These are phyloP conservation scores for Quercus aquifolioides DNA, from an alignment of 306 rosid species.

Conservation along the genomic window DNA sequence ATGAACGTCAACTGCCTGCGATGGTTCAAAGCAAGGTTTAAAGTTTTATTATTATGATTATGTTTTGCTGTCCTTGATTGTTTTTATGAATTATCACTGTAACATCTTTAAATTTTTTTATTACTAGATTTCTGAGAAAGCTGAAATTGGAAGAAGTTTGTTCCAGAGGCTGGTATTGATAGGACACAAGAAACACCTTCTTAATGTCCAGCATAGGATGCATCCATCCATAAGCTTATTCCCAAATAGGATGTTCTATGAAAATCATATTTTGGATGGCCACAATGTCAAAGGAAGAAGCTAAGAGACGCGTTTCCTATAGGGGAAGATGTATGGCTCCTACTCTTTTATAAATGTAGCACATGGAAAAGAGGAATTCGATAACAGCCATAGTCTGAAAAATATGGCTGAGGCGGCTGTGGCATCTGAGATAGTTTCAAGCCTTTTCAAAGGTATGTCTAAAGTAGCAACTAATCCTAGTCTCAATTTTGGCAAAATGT, in stretches of 20 bases:
- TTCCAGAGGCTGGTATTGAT: slow-evolving; percentile 51
- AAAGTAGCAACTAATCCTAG: no score
- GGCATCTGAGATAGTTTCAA: slow-evolving; percentile 27
- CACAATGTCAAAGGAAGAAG: slow-evolving; percentile 17
- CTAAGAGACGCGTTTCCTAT: slow-evolving; percentile 27
- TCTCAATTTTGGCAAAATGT: no score
- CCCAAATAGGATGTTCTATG: no score
- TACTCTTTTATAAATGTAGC: slow-evolving; percentile 41
- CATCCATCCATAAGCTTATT: no score
- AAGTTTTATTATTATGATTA: neutral
- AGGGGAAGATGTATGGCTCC: slow-evolving; percentile 30
- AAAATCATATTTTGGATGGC: slow-evolving; percentile 31
- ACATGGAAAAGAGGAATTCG: slow-evolving; percentile 31
- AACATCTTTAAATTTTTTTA: neutral
- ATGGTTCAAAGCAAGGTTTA: slow-evolving; percentile 58
- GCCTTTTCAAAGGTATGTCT: no score
- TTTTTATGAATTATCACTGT: no score
- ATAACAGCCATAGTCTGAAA: slow-evolving; percentile 25
- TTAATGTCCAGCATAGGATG: no score
- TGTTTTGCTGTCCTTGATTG: neutral
- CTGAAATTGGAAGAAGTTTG: slow-evolving; percentile 72
- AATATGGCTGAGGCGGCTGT: slow-evolving; percentile 44
- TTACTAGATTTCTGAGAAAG: slow-evolving; percentile 45
- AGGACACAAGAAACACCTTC: no score
- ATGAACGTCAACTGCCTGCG: slow-evolving; percentile 76